A percentile compares a stretch with the other conserved stretches of the same genome.
These are phyloP conservation scores for Umbelopsis sp. DNA, from an alignment of 192 early-diverging fungal species.

Conservation along the genomic window DNA sequence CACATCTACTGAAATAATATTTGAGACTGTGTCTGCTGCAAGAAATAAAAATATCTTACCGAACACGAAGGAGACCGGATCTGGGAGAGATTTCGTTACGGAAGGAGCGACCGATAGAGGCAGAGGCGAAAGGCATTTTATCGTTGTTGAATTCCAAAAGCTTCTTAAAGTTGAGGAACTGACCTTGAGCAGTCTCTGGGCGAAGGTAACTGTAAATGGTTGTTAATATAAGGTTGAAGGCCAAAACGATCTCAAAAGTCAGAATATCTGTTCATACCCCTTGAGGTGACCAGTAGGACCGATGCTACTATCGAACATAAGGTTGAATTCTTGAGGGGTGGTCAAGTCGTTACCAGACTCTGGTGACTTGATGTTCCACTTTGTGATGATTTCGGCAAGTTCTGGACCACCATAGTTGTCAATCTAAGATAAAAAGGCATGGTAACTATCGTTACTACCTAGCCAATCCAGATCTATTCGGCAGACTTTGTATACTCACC, in stretches of 20 bases:
- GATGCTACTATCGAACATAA: slow-evolving; percentile 98
- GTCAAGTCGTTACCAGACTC: slow-evolving; percentile 91
- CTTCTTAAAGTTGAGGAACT: slow-evolving; percentile 98
- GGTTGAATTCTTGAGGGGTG: slow-evolving; percentile 92
- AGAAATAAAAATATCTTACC: slow-evolving; percentile 58
- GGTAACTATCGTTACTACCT: neutral
- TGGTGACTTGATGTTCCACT: slow-evolving; percentile 85
- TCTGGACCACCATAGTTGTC: slow-evolving; percentile 93
- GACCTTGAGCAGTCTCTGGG: slow-evolving; percentile 99
- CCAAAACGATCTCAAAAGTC: too few species aligned
- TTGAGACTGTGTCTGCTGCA: too few species aligned
- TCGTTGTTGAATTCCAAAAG: slow-evolving; percentile 98
- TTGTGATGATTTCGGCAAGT: slow-evolving; percentile 82
- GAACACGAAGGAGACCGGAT: slow-evolving; percentile 91
- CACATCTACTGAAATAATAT: neutral
- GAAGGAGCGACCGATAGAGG: slow-evolving; percentile 97
- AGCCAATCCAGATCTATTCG: neutral
- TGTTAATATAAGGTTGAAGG: neutral
- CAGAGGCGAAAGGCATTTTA: slow-evolving; percentile 99
- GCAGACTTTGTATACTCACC: slow-evolving; percentile 28
- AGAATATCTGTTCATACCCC: slow-evolving; percentile 58
- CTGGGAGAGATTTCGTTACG: slow-evolving; percentile 99
- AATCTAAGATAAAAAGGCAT: slow-evolving; percentile 54
- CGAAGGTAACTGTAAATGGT: slow-evolving; percentile 71
- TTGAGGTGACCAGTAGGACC: slow-evolving; percentile 96